A percentile compares a stretch with the other conserved stretches of the same genome.
phyloP scores from a whole-genome alignment of 2,329 filamentous ascomycete species.

The Sordariomycetes sp. region DNA sequence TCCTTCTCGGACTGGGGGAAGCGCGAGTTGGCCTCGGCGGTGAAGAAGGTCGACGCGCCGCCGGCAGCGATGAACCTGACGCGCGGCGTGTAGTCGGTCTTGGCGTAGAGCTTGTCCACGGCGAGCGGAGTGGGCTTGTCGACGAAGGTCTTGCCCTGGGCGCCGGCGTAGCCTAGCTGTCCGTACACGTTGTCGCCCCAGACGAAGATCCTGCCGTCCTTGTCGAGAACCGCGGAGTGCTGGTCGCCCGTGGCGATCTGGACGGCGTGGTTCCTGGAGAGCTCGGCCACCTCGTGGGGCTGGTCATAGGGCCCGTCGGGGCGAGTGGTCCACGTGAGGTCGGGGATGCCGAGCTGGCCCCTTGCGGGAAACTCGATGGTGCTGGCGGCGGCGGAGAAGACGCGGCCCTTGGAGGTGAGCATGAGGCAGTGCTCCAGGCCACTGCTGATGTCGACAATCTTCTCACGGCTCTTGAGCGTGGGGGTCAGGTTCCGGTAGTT shows the following conservation, averaged over 20 bases:
- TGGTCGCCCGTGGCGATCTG: slow-evolving; percentile 77
- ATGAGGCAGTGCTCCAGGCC: slow-evolving; percentile 82
- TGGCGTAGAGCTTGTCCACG: slow-evolving; percentile 59
- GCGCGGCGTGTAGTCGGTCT: slow-evolving; percentile 48
- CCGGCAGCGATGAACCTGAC: slow-evolving; percentile 78
- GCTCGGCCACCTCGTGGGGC: slow-evolving; percentile 64
- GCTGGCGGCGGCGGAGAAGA: slow-evolving; percentile 82
- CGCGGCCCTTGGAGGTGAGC: slow-evolving; percentile 71
- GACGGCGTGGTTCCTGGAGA: slow-evolving; percentile 60
- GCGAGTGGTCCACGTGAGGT: slow-evolving; percentile 67
- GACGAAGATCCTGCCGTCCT: slow-evolving; percentile 65
- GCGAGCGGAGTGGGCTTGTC: slow-evolving; percentile 64
- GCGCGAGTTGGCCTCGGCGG: slow-evolving; percentile 63
- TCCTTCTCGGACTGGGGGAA: slow-evolving; percentile 1
- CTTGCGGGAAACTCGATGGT: slow-evolving; percentile 66
- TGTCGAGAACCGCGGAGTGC: slow-evolving; percentile 73
- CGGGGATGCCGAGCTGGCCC: slow-evolving; percentile 81
- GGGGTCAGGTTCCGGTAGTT: slow-evolving; percentile 68
- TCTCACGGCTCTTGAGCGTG: slow-evolving; percentile 58
- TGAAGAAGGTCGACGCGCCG: slow-evolving; percentile 79
- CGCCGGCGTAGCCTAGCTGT: slow-evolving; percentile 77
- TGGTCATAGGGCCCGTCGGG: slow-evolving; percentile 71
- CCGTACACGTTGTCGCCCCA: slow-evolving; percentile 89
- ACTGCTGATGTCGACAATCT: slow-evolving; percentile 60
- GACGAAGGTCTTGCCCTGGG: slow-evolving; percentile 47